Base-by-base conservation (phyloP, 805 yeast genomes). In the Ogataea glucozyma region DNA sequence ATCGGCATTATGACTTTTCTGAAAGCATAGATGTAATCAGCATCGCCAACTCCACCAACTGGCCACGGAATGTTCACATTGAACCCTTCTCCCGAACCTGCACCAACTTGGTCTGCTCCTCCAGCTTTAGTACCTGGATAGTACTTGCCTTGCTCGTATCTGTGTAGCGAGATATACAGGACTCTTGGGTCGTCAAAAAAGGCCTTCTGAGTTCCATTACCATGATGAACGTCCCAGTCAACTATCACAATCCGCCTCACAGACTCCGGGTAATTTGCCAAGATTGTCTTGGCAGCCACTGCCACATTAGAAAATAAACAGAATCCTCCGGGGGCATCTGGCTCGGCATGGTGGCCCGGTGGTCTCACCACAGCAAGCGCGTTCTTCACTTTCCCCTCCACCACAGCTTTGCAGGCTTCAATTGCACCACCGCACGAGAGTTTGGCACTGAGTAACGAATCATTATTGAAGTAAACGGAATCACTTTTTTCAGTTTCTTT, bases 211-310 rank as follows among this genome's bases (percentile, higher is more conserved):
- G 99, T 93, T 29, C 99, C 99, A 64, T 93, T 93, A 19, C 99
- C 99, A 64, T 93, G 99, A 65, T 93, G 99, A 36, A 93, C 89
- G 65, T 93, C 99, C 99, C 99, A 93, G 64, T 93, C 99, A 17
- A 90, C 58, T 46, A 93, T 82, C 44, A 88, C 79, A 29, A 93
- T 87, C 53, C 78, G 78, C 49, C 95, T 73, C 6, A 91, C 95
- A 19, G 88, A 77, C 56, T 91, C 97, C 0, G 97, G 96, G 62
- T 88, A 91, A 43, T 77, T 73, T 52, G 81, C 81, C 44, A 93
- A 67, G 49, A 90, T 84, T 46, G 83, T 81, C 57, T 85, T 85
- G 13, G 97, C 96, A 2, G 99, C 98, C 14, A 93, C 97, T 0
- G 98, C 97, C 18, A 93, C 99, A 59, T 93, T 93, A 48, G 95